A percentile compares a stretch with the other conserved stretches of the same genome.
phyloP scores from a whole-genome alignment of 2,329 filamentous ascomycete species.

The Aureobasidium pullulans region DNA sequence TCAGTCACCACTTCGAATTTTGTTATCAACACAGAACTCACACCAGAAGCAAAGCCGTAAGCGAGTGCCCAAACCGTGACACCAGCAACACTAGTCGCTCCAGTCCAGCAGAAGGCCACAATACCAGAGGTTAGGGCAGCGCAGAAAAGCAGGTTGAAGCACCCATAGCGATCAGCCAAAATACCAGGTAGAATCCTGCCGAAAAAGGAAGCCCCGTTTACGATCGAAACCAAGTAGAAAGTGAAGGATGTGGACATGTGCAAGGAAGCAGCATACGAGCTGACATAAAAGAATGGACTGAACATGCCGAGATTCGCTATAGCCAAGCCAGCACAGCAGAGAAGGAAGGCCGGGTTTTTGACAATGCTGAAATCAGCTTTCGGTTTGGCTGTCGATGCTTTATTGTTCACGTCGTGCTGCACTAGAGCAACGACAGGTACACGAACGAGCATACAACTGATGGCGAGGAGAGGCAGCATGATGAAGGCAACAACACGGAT shows the following conservation, averaged over 20 bases:
- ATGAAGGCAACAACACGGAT: constrained; percentile 46
- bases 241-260: constrained; percentile 39
- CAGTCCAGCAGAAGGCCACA: constrained; percentile 29
- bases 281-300: constrained; percentile 33
- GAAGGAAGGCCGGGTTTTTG: constrained; percentile 20
- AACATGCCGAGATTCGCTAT: constrained; percentile 25
- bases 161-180: constrained; percentile 33
- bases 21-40: constrained; percentile 18
- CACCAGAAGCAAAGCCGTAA: constrained; percentile 42
- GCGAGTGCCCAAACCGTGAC: constrained; percentile 25
- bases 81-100: constrained; percentile 19
- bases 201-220: constrained; percentile 53
- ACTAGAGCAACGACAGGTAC: background rate
- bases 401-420: background rate
- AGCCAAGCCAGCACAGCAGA: constrained; percentile 20
- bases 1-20: constrained; percentile 5
- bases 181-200: constrained; percentile 47
- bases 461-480: constrained; percentile 36
- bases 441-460: constrained; percentile 22
- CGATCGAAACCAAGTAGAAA: constrained; percentile 57
- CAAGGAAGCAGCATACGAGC: constrained; percentile 28
- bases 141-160: constrained; percentile 34
- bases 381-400: constrained; percentile 6
- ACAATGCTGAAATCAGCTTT: constrained; percentile 18
- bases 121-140: constrained; percentile 30